Conservation (phyloP, 2,329 filamentous ascomycete genomes). For the Botrytis porri region DNA sequence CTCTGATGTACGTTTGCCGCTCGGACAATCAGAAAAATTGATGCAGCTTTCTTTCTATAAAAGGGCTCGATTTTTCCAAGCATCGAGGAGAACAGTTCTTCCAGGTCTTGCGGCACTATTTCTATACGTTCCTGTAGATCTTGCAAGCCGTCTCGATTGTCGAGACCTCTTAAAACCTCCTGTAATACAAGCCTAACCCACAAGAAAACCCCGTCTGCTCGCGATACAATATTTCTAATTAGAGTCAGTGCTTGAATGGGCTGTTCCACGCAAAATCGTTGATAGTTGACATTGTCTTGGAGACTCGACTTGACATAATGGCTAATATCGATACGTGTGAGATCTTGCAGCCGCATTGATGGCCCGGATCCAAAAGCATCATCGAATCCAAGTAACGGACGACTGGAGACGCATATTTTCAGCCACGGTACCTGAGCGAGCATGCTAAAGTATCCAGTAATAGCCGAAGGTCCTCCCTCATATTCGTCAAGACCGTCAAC, state of each 20-base stretch:
- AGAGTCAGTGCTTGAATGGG: background rate
- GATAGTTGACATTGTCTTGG: background rate
- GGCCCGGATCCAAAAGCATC: constrained; percentile 10
- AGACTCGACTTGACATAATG: constrained; percentile 15
- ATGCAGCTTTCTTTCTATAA: constrained; percentile 16
- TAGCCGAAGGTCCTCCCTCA: constrained; percentile 18
- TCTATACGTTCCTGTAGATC: constrained; percentile 27
- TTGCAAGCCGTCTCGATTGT: constrained; percentile 23
- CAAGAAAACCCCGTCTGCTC: constrained; percentile 22
- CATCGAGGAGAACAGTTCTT: constrained; percentile 28
- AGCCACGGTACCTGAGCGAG: background rate
- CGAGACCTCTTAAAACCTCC: constrained; percentile 18
- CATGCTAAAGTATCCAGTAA: constrained; percentile 11
- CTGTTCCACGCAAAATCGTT: background rate
- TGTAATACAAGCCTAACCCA: constrained; percentile 22
- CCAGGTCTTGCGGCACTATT: constrained; percentile 27
- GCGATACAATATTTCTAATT: constrained; percentile 1
- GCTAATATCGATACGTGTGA: constrained; percentile 16
- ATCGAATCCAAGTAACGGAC: constrained; percentile 18
- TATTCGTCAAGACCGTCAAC: constrained; percentile 7
- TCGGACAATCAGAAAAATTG: background rate
- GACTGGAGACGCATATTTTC: constrained; percentile 22
- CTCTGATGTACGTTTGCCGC: background rate
- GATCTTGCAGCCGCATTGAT: constrained; percentile 16
- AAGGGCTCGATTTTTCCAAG: constrained; percentile 25